These are phyloP conservation scores for Boechera retrofracta DNA, from an alignment of 345 rosid species.

Conservation along the genomic window DNA sequence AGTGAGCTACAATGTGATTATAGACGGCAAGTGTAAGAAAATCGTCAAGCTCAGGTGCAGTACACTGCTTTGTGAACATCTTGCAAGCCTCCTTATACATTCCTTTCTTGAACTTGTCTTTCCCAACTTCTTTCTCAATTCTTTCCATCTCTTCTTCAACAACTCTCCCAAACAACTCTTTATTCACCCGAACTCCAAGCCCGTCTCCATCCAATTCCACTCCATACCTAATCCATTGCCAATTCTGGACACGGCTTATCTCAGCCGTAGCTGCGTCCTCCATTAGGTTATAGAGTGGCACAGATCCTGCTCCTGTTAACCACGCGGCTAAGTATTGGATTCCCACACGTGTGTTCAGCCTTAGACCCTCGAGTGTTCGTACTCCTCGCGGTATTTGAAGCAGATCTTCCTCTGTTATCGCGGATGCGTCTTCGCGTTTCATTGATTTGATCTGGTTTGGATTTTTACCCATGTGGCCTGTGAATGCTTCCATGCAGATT, in stretches of 20 bases:
- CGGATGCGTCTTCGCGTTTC: slow-evolving; percentile 70
- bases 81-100: slow-evolving; percentile 77
- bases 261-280: slow-evolving; percentile 97
- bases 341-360: slow-evolving; percentile 89
- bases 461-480: slow-evolving; percentile 63
- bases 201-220: slow-evolving; percentile 85
- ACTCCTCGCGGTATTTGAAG: slow-evolving; percentile 82
- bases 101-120: slow-evolving; percentile 72
- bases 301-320: slow-evolving; percentile 90
- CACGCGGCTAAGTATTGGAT: slow-evolving; percentile 91
- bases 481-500: slow-evolving; percentile 72
- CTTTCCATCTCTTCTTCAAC: slow-evolving; percentile 88
- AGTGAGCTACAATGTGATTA: slow-evolving; percentile 63
- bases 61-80: slow-evolving; percentile 80
- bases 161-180: slow-evolving; percentile 74
- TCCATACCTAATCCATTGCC: slow-evolving; percentile 92
- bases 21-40: slow-evolving; percentile 85
- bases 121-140: slow-evolving; percentile 87
- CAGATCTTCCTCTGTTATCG: slow-evolving; percentile 77
- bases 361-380: slow-evolving; percentile 80
- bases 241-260: slow-evolving; percentile 92
- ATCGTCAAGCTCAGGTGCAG: slow-evolving; percentile 64
- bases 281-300: slow-evolving; percentile 93
- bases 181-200: slow-evolving; percentile 66
- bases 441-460: slow-evolving; percentile 68